Percentiles rank a stretch among this genome's conserved stretches.
phyloP scores from a whole-genome alignment of 345 rosid genomes.

The Leavenworthia alabamica region DNA sequence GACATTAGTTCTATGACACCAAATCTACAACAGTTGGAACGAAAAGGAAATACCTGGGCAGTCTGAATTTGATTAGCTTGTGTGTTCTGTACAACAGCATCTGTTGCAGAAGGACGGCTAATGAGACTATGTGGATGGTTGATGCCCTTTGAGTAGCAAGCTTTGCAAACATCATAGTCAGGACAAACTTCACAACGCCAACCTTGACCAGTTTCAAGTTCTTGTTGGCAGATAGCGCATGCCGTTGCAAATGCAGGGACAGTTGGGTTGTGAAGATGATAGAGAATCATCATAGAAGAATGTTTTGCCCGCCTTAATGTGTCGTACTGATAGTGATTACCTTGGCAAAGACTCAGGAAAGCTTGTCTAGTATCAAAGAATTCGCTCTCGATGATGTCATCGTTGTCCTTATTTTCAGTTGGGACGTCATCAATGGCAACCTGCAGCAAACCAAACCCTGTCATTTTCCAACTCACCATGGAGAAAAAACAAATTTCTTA shows the following conservation, averaged over 20 bases:
- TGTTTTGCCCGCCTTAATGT: constrained; percentile 94
- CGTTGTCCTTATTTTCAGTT: constrained; percentile 71
- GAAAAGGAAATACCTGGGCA: constrained; percentile 45
- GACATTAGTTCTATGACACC: not conserved
- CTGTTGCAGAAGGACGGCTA: constrained; percentile 69
- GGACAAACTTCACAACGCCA: constrained; percentile 97
- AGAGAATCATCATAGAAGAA: constrained; percentile 97
- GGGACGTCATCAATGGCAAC: constrained; percentile 59
- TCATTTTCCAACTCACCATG: constrained; percentile 19
- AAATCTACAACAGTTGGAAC: not conserved
- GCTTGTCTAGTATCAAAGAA: constrained; percentile 98
- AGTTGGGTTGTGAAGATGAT: constrained; percentile 98
- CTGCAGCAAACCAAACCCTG: constrained; percentile 38
- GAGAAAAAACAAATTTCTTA: not conserved
- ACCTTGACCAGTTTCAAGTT: constrained; percentile 94
- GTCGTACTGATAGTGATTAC: constrained; percentile 97
- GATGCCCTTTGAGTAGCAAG: constrained; percentile 78
- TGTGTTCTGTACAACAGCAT: constrained; percentile 87
- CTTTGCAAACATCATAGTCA: constrained; percentile 84
- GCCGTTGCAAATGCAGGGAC: constrained; percentile 95
- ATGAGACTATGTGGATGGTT: constrained; percentile 91
- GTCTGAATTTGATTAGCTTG: constrained; percentile 83
- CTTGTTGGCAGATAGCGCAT: constrained; percentile 73
- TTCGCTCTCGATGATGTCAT: constrained; percentile 92
- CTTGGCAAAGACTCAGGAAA: no score